A percentile compares a stretch with the other conserved stretches of the same genome.
These are phyloP conservation scores for Podospora pseudocomata DNA, from an alignment of 495 filamentous ascomycete species.

Conservation along the genomic window DNA sequence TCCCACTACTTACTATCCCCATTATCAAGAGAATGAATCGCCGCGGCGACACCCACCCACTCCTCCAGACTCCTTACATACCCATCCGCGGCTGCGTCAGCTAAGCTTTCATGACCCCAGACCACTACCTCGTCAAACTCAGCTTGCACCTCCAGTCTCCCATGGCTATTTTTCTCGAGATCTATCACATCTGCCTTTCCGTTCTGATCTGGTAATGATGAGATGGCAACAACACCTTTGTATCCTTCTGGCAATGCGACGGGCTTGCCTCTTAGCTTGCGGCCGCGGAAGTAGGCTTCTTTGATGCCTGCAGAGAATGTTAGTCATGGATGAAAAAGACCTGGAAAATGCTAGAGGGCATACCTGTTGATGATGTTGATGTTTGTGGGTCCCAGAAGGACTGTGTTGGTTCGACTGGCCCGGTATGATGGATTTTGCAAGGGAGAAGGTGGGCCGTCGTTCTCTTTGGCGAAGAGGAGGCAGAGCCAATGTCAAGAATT, in stretches of 20 bases:
- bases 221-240: slow-evolving; percentile 51
- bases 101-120: slow-evolving; percentile 70
- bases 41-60: slow-evolving; percentile 75
- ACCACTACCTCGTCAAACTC: slow-evolving; percentile 75
- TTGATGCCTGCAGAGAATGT: not conserved
- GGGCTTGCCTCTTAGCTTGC: slow-evolving; percentile 67
- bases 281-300: slow-evolving; percentile 73
- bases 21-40: slow-evolving; percentile 31
- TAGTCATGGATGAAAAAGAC: not conserved
- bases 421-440: slow-evolving; percentile 77
- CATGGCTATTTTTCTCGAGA: slow-evolving; percentile 50
- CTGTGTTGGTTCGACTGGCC: slow-evolving; percentile 56
- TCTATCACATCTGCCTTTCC: slow-evolving; percentile 37
- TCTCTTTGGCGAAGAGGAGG: slow-evolving; percentile 29
- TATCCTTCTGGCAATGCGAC: slow-evolving; percentile 73
- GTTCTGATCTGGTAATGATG: slow-evolving; percentile 14
- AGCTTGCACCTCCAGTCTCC: slow-evolving; percentile 59
- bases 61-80: slow-evolving; percentile 68
- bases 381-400: slow-evolving; percentile 66
- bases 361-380: not conserved
- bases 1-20: not conserved
- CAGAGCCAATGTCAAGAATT: slow-evolving; percentile 25
- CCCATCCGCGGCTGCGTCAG: slow-evolving; percentile 48
- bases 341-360: not conserved
- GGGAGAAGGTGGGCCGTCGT: slow-evolving; percentile 77